Evolutionary conservation across 2,329 filamentous ascomycete species (phyloP).

Genomic region (Tricladium varicosporioides): DNA sequence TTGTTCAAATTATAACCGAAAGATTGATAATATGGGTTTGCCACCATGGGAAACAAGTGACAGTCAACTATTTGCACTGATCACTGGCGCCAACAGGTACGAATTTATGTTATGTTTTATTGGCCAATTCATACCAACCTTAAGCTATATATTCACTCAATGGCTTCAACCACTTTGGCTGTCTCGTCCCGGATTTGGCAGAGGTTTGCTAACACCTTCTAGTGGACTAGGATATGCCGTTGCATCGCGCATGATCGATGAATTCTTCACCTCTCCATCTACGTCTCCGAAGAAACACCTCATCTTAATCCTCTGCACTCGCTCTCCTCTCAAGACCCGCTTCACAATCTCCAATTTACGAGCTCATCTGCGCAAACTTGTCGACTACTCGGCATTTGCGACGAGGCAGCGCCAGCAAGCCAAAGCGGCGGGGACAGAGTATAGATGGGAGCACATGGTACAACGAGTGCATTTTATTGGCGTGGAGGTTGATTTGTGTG

Average conservation of each 20-base stretch:
- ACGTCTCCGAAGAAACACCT: conserved; percentile 67
- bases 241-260: conserved; percentile 81
- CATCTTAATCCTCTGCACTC: conserved; percentile 80
- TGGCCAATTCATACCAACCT: background rate
- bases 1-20: background rate
- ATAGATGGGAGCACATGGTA: conserved; percentile 43
- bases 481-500: conserved; percentile 59
- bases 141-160: background rate
- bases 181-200: background rate
- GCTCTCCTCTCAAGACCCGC: conserved; percentile 69
- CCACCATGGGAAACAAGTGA: conserved; percentile 36
- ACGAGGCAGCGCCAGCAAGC: conserved; percentile 43
- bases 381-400: conserved; percentile 48
- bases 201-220: conserved; percentile 31
- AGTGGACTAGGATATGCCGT: conserved; percentile 87
- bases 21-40: conserved; percentile 27
- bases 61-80: conserved; percentile 61
- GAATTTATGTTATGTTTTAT: background rate
- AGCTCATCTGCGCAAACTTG: conserved; percentile 53
- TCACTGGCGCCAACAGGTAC: conserved; percentile 87
- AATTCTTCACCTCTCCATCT: conserved; percentile 72
- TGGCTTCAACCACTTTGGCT: background rate
- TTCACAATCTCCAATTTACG: conserved; percentile 67
- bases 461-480: conserved; percentile 57
- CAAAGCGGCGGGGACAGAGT: conserved; percentile 53